Evolutionary conservation across 2,329 filamentous ascomycete species (phyloP), one percentile per base, ranked within the genome.

Genomic region (Pseudocercospora crystallina): DNA sequence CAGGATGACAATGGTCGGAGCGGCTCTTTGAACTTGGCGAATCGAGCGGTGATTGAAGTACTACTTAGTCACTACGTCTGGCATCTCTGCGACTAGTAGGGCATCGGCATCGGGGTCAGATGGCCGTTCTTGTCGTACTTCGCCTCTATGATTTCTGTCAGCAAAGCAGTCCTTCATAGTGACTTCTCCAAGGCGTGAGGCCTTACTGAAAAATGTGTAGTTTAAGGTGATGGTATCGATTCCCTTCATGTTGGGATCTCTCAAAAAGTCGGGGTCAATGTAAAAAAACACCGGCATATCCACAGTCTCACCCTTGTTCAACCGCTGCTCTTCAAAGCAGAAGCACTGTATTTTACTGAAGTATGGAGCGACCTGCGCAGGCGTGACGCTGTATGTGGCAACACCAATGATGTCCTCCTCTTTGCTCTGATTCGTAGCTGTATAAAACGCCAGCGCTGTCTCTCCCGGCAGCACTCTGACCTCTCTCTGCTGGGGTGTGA

Each of bases 201-300:
- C 80, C 89, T 77, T 76, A 95, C 90, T 99, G 71, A 99, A 99
- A 70, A 99, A 99, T 0, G 94, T 99, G 74, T 99, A 99, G 61
- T 86, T 95, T 65, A 99, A 72, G 31, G 94, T 99, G 48, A 99
- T 90, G 2, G 91, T 96, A 74, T 96, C 90, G 56, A 99, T 89
- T 0, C 87, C 88, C 72, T 82, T 89, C 92, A 96, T 97, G 58
- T 87, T 91, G 44, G 92, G 76, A 71, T 99, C 94, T 61, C 87
- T 91, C 52, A 92, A 79, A 74, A 99, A 86, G 67, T 97, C 94
- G 0, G 94, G 94, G 67, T 99, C 94, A 59, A 99, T 87, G 72
- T 97, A 99, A 74, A 99, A 99, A 73, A 99, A 99, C 0, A 99
- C 95, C 0, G 94, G 95, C 95, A 99, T 99, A 71, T 99, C 94